Evolutionary conservation across 202 grass and related monocot species (phyloP).

Genomic region (Bolboschoenoplectus hybrid): DNA sequence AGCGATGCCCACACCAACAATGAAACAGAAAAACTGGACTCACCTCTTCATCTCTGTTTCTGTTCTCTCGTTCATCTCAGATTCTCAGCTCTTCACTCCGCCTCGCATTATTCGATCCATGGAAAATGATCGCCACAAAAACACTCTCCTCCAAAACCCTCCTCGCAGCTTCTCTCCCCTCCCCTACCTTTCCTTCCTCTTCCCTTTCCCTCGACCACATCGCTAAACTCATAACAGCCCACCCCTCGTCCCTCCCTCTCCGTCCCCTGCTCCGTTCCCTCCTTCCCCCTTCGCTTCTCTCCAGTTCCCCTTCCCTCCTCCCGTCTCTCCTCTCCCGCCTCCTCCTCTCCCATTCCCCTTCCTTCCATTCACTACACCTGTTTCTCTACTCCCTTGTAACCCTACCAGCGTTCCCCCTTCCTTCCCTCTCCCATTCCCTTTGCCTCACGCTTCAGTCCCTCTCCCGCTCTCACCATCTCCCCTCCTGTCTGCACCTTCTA

Average conservation of each 20-base stretch:
- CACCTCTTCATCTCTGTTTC: not conserved
- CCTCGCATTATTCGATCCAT: conserved; percentile 12
- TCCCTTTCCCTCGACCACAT: conserved; percentile 40
- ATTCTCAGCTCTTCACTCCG: conserved; percentile 19
- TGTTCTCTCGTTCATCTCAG: too few species aligned
- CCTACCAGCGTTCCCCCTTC: conserved; percentile 36
- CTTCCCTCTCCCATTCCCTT: conserved; percentile 44
- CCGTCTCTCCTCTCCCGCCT: conserved; percentile 65
- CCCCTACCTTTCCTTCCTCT: conserved; percentile 34
- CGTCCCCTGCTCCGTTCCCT: conserved; percentile 45
- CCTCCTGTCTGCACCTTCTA: conserved; percentile 52
- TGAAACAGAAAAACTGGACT: not conserved
- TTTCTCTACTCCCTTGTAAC: conserved; percentile 38
- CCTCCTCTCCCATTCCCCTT: conserved; percentile 54
- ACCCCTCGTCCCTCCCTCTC: conserved; percentile 32
- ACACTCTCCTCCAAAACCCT: conserved; percentile 40
- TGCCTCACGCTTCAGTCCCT: conserved; percentile 61
- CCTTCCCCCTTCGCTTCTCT: conserved; percentile 42
- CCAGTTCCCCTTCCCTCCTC: conserved; percentile 50
- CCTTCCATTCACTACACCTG: conserved; percentile 50
- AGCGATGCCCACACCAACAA: not conserved
- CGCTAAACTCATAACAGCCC: conserved; percentile 41
- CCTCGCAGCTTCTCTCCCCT: conserved; percentile 40
- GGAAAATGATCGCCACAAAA: not conserved
- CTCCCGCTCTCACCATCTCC: conserved; percentile 51